These are phyloP conservation scores for Vicia villosa DNA, from an alignment of 306 rosid genomes.

Conservation along the genomic window DNA sequence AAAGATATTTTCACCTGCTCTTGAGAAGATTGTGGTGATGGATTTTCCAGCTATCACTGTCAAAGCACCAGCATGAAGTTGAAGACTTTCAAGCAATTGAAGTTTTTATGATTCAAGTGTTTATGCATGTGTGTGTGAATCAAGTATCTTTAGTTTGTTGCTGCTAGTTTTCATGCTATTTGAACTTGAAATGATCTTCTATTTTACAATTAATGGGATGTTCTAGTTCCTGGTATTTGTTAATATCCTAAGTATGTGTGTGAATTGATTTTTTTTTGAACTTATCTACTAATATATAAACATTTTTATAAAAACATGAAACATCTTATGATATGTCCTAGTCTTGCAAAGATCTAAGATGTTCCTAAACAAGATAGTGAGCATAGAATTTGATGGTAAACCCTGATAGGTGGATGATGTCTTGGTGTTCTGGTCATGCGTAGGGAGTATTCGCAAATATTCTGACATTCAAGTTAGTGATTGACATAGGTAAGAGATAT, in stretches of 20 bases:
- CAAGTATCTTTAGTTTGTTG: constrained; percentile 27
- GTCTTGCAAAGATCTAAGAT: too few species aligned
- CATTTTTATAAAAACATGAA: background rate
- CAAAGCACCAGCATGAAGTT: constrained; percentile 52
- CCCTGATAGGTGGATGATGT: too few species aligned
- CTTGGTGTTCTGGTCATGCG: too few species aligned
- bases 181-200: constrained; percentile 30
- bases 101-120: constrained; percentile 8
- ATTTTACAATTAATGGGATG: constrained; percentile 22
- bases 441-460: too few species aligned
- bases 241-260: background rate
- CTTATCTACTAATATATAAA: background rate
- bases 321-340: background rate
- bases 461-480: too few species aligned
- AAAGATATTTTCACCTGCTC: constrained; percentile 65
- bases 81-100: constrained; percentile 22
- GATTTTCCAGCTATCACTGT: constrained; percentile 73
- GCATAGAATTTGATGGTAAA: too few species aligned
- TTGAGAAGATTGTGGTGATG: constrained; percentile 81
- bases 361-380: too few species aligned
- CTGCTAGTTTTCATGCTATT: constrained; percentile 9
- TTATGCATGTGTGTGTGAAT: constrained; percentile 19
- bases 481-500: too few species aligned
- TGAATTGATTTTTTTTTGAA: background rate
- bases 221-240: constrained; percentile 21